Percentiles rank a stretch among this genome's conserved stretches.
phyloP scores from a whole-genome alignment of 805 yeast species.

The Ogataea wickerhamii region DNA sequence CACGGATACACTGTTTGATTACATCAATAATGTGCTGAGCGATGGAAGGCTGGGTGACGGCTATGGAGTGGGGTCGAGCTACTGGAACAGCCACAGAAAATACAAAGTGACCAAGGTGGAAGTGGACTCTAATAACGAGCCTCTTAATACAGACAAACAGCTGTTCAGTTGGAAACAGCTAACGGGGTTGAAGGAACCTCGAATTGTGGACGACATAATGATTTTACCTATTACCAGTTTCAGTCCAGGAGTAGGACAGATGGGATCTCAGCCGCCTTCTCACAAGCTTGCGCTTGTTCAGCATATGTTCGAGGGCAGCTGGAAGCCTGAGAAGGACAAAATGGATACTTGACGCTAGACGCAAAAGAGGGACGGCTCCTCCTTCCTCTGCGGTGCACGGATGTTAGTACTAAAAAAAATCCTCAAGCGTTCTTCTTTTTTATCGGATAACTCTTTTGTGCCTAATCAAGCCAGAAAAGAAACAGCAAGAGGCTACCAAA shows the following conservation, averaged over 20 bases:
- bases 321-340: conserved; percentile 44
- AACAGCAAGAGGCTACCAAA: too few relatives aligned
- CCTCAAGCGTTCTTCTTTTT: too few relatives aligned
- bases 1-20: conserved; percentile 81
- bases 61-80: conserved; percentile 30
- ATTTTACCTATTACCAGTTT: conserved; percentile 69
- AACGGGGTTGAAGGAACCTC: conserved; percentile 54
- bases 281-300: conserved; percentile 55
- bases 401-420: too few relatives aligned
- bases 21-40: conserved; percentile 59
- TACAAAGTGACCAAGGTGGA: conserved; percentile 22
- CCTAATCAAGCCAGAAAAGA: too few relatives aligned
- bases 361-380: too few relatives aligned
- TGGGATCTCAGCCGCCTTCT: conserved; percentile 48
- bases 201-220: conserved; percentile 61
- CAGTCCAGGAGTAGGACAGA: conserved; percentile 66
- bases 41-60: conserved; percentile 33
- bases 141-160: conserved; percentile 22
- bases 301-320: conserved; percentile 62
- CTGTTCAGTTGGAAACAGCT: conserved; percentile 59
- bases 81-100: conserved; percentile 23
- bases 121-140: conserved; percentile 21
- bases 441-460: too few relatives aligned
- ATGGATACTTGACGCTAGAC: neutral
- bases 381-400: too few relatives aligned